Evolutionary conservation across 2,329 filamentous ascomycete genomes (phyloP).

Genomic region (Fusarium musae): DNA sequence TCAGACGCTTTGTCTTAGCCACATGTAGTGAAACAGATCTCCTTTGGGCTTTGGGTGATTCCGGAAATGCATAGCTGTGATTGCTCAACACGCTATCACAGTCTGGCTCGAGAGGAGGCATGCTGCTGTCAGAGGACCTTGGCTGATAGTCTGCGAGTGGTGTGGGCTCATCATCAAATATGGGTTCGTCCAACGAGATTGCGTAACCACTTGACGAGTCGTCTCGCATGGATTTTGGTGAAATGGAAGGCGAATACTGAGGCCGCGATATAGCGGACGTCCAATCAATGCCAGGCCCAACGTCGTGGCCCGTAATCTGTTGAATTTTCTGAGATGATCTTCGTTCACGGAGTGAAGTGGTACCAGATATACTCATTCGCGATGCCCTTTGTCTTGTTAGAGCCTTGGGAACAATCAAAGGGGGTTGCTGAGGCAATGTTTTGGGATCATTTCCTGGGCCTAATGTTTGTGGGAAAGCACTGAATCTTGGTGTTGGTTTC

Average conservation of each 20-base stretch:
- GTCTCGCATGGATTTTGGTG: constrained; percentile 31
- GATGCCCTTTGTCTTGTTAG: constrained; percentile 30
- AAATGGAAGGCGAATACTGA: constrained; percentile 34
- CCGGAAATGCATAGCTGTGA: constrained; percentile 36
- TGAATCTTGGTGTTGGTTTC: constrained; percentile 27
- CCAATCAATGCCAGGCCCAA: constrained; percentile 45
- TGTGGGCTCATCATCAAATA: constrained; percentile 36
- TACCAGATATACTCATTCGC: constrained; percentile 33
- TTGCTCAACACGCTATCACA: constrained; percentile 39
- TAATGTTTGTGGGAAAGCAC: constrained; percentile 27
- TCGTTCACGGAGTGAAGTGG: constrained; percentile 33
- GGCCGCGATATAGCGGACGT: constrained; percentile 4
- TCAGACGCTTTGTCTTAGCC: constrained; percentile 28
- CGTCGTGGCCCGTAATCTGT: constrained; percentile 55
- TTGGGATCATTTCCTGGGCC: constrained; percentile 37
- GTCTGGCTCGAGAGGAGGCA: constrained; percentile 43
- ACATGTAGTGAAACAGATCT: constrained; percentile 28
- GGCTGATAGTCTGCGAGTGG: constrained; percentile 25
- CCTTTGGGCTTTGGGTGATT: constrained; percentile 26
- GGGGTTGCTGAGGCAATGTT: constrained; percentile 28
- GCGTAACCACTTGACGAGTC: constrained; percentile 41
- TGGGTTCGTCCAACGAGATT: constrained; percentile 35
- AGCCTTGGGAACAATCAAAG: constrained; percentile 15
- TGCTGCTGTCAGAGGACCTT: constrained; percentile 32
- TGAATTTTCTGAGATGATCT: constrained; percentile 54